Base-by-base conservation (phyloP, 176 grass and related monocot genomes). In the Typha latifolia region DNA sequence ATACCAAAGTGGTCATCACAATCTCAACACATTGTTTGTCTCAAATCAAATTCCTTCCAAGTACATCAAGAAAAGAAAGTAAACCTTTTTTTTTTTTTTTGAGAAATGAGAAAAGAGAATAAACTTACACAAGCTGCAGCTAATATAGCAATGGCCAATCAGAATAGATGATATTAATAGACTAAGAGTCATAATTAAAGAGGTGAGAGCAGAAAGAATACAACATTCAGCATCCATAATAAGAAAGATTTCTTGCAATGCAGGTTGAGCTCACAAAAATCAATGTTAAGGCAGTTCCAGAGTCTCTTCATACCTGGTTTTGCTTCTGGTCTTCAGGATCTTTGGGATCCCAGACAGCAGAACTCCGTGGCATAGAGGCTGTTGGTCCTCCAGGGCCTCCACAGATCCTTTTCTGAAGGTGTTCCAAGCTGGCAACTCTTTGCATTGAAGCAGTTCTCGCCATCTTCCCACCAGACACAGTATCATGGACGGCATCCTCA, bases 371-470 rank as follows among this genome's bases (percentile, higher is more conserved):
- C 16, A 68, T 69, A 3, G 63, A 69, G 15, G 78, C 32, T 4
- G 49, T 14, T 14, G 59, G 53, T 51, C 78, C 84, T 43, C 37
- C 37, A 43, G 37, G 37, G 1, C 37, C 37, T 62, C 69, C 68
- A 71, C 49, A 53, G 64, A 91, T 88, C 56, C 72, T 85, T 51
- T 82, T 81, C 74, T 91, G 91, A 15, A 91, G 74, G 62, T 49
- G 67, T 77, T 91, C 91, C 68, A 88, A 70, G 85, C 84, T 91
- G n/a, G 71, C 64, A 0, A 86, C 74, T 2, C 77, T 74, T 48
- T 4, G 67, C 71, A 91, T 3, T 4, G 84, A 50, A 14, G 12
- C 12, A 12, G 49, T 62, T 29, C 37, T 71, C 8, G 27, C n/a
- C 31, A 31, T 85, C 61, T 75, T 81, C 12, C 15, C 32, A 71